Base-by-base conservation (phyloP, 2,329 filamentous ascomycete species). In the Saccharata proteae region DNA sequence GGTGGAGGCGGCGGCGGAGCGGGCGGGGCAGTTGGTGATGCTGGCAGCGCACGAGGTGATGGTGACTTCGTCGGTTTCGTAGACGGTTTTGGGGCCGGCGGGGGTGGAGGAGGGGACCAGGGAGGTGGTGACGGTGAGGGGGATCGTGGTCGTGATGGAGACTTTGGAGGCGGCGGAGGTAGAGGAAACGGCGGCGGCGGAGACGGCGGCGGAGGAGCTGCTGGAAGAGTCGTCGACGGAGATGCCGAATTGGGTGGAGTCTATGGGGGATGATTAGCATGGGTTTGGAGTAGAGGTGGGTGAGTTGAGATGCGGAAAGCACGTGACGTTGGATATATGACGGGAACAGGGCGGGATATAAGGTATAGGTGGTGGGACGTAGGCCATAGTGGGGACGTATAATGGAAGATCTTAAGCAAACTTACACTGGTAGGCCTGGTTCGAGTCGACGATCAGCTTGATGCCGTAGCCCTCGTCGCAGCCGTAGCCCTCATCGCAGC, bases 201-300 rank as follows among this genome's bases (percentile, higher is more conserved):
- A 38, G 30, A 31, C 38, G 13, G 28, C 31, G 28, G 25, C 38
- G 17, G 17, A 26, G 26, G 32, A 29, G 16, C 18, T 25, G 16
- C 11, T 17, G 12, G 25, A 16, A 14, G 26, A 8, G 11, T 13
- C 28, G 28, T 37, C 30, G 47, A 47, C 8, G 38, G 56, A 59
- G 57, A 77, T 62, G 44, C 72, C 72, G 58, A 76, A 76, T 52
- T 76, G 71, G 36, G 67, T 69, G 25, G 65, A 67, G 55, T 64
- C 34, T 40, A n/a, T n/a, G 30, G 12, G 19, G 13, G 14, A 14
- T 13, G 13, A 30, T 22, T 12, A n/a, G 27, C 13, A 3, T n/a
- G 14, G 26, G 16, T n/a, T 19, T 14, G 5, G 13, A 17, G 16
- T 16, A 13, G 13, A 6, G 5, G 18, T 19, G 6, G 6, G 11